Evolutionary conservation across 805 yeast species (phyloP).

Genomic region (Isabelozyma gotoi): DNA sequence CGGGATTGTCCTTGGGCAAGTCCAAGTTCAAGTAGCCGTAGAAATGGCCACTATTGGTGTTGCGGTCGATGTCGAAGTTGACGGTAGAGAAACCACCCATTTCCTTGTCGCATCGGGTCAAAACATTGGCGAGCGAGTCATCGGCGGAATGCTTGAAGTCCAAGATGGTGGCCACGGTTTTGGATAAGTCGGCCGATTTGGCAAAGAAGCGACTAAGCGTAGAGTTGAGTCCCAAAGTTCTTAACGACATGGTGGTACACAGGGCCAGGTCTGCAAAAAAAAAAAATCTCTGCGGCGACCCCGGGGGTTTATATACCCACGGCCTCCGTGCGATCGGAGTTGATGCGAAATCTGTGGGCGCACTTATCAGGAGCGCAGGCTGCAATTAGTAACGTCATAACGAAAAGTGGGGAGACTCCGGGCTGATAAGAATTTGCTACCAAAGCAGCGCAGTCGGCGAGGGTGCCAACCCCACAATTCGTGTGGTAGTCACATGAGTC

Average conservation of each 20-base stretch:
- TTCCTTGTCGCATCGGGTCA: slow-evolving; percentile 70
- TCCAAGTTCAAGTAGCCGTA: slow-evolving; percentile 68
- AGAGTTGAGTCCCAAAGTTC: slow-evolving; percentile 40
- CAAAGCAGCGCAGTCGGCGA: neutral
- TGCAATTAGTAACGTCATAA: no score
- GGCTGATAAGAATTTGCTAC: neutral
- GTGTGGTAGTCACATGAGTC: no score
- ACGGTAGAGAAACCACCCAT: slow-evolving; percentile 79
- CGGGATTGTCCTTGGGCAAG: slow-evolving; percentile 61
- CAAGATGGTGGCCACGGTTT: slow-evolving; percentile 45
- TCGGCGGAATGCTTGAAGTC: slow-evolving; percentile 57
- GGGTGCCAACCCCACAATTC: neutral
- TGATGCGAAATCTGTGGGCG: no score
- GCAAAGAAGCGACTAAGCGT: slow-evolving; percentile 35
- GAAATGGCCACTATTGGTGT: slow-evolving; percentile 32
- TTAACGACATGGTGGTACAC: slow-evolving; percentile 36
- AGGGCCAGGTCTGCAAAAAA: neutral
- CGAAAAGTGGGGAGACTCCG: neutral
- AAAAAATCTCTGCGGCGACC: neutral
- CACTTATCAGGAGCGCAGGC: no score
- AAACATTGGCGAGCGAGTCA: slow-evolving; percentile 42
- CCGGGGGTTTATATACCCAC: neutral
- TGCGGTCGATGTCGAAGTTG: slow-evolving; percentile 42
- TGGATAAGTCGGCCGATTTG: slow-evolving; percentile 26
- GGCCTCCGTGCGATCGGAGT: neutral